These are phyloP conservation scores for Mantamonas sphyraenae DNA, from an alignment of 78 protist species.

Conservation along the genomic window DNA sequence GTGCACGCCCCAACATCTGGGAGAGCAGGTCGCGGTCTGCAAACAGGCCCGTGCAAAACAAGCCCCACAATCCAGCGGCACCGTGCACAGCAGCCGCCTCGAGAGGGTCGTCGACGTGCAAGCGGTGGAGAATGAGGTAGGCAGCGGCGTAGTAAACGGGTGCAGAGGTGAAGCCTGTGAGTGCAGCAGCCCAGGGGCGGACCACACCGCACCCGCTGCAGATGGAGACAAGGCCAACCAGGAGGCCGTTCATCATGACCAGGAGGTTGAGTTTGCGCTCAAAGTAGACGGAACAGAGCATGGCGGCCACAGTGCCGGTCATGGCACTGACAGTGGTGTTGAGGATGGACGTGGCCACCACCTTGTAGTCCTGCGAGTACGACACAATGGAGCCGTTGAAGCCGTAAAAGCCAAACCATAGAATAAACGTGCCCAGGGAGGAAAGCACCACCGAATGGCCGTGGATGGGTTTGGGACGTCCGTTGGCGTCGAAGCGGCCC, in stretches of 20 bases:
- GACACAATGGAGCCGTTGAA: too few species aligned
- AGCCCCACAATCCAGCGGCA: slow-evolving; percentile 67
- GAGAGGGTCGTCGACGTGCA: slow-evolving; percentile 70
- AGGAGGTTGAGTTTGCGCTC: background rate
- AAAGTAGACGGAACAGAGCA: too few species aligned
- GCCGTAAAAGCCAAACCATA: slow-evolving; percentile 82
- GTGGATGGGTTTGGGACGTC: slow-evolving; percentile 34
- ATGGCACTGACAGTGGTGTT: too few species aligned
- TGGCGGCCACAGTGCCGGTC: too few species aligned
- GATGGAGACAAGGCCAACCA: slow-evolving; percentile 67
- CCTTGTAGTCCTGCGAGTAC: too few species aligned
- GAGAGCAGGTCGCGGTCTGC: too few species aligned
- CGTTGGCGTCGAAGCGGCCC: slow-evolving; percentile 54
- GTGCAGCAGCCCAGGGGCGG: slow-evolving; percentile 52
- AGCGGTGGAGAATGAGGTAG: background rate
- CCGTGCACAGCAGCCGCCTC: slow-evolving; percentile 69
- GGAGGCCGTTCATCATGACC: slow-evolving; percentile 38
- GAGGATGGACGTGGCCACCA: too few species aligned
- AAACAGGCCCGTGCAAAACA: background rate
- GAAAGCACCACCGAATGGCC: slow-evolving; percentile 34
- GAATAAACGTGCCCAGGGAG: slow-evolving; percentile 65
- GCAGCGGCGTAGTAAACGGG: background rate
- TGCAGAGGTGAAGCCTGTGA: background rate
- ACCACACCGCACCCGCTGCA: slow-evolving; percentile 49
- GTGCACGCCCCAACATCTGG: too few species aligned